phyloP scores from a whole-genome alignment of 495 filamentous ascomycete species.

The Penicillium herquei region DNA sequence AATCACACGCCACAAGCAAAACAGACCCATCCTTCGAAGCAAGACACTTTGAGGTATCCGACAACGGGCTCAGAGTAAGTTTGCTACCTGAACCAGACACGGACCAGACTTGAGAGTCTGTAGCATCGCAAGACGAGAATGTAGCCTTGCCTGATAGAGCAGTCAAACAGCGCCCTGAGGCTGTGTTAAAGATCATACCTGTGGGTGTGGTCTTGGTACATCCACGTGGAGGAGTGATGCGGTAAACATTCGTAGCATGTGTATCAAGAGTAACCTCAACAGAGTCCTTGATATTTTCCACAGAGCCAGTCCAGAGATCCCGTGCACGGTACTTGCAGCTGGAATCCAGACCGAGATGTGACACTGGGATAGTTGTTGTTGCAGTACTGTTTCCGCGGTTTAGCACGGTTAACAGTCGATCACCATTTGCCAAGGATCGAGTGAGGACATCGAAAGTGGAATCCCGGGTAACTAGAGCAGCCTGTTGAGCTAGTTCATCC shows the following conservation, averaged over 20 bases:
- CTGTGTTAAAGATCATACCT: conserved; percentile 34
- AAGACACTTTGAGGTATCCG: conserved; percentile 22
- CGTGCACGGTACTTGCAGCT: conserved; percentile 19
- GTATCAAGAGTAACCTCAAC: conserved; percentile 22
- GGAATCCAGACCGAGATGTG: conserved; percentile 21
- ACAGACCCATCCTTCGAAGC: conserved; percentile 2
- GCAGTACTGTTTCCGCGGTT: conserved; percentile 26
- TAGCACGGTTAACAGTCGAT: conserved; percentile 31
- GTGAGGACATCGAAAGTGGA: conserved; percentile 32
- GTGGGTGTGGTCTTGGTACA: conserved; percentile 24
- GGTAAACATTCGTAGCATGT: conserved; percentile 29
- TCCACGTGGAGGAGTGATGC: conserved; percentile 18
- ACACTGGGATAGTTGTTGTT: conserved; percentile 15
- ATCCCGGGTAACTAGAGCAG: conserved; percentile 38
- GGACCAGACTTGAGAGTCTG: conserved; percentile 29
- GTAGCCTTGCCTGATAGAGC: conserved; percentile 11
- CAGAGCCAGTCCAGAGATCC: conserved; percentile 22
- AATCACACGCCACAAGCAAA: conserved; percentile 14
- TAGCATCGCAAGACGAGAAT: conserved; percentile 25
- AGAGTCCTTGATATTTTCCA: conserved; percentile 3
- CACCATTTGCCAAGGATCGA: conserved; percentile 29
- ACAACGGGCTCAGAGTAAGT: conserved; percentile 22
- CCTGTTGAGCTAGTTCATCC: conserved; percentile 39
- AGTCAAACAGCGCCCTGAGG: conserved; percentile 31
- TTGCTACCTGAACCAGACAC: conserved; percentile 17